A percentile compares a stretch with the other conserved stretches of the same genome.
These are phyloP conservation scores for Linnemannia schmuckeri DNA, from an alignment of 192 early-diverging fungal genomes.

Conservation along the genomic window DNA sequence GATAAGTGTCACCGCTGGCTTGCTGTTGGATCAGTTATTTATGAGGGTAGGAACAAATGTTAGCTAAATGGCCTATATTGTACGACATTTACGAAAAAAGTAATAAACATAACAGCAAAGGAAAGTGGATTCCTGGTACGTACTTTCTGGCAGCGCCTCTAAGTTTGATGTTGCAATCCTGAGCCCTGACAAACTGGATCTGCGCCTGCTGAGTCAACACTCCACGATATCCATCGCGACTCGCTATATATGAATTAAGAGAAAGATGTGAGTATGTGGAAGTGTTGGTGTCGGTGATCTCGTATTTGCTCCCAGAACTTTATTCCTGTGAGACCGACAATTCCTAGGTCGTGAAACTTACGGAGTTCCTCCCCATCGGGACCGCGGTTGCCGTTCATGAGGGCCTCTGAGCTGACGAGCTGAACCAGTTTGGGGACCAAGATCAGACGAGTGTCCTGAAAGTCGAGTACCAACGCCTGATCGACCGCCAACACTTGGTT, in stretches of 20 bases:
- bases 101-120: background rate
- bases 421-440: constrained; percentile 59
- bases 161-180: constrained; percentile 82
- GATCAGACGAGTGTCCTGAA: constrained; percentile 78
- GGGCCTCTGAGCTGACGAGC: constrained; percentile 67
- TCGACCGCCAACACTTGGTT: constrained; percentile 85
- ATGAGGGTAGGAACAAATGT: background rate
- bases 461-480: constrained; percentile 88
- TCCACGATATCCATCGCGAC: constrained; percentile 62
- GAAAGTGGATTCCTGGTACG: constrained; percentile 9
- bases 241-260: background rate
- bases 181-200: constrained; percentile 78
- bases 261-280: background rate
- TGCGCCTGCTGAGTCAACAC: constrained; percentile 81
- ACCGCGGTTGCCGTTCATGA: constrained; percentile 59
- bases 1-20: constrained; percentile 81
- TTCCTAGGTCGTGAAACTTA: constrained; percentile 6
- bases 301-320: background rate
- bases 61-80: background rate
- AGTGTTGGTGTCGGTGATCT: background rate
- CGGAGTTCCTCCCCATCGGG: constrained; percentile 27
- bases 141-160: constrained; percentile 72
- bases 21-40: constrained; percentile 44
- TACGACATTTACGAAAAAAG: background rate
- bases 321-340: background rate